A percentile compares a stretch with the other conserved stretches of the same genome.
Conservation (phyloP, 768 basidiomycete species). For the Suillus alpinus region DNA sequence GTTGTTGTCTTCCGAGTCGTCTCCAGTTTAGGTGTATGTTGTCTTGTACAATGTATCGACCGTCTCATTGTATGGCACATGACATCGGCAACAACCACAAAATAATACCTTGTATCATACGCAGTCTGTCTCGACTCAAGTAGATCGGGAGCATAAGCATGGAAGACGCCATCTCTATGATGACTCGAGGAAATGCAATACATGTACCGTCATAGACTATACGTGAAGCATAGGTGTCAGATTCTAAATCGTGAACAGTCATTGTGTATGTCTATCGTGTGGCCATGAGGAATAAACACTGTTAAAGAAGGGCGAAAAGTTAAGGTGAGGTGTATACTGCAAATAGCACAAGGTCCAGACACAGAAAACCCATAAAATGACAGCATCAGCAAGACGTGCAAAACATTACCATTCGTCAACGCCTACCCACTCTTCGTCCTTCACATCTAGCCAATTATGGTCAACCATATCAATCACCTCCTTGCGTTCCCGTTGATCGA, state of each 20-base stretch:
- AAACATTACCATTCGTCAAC: conserved; percentile 29
- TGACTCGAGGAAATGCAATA: not conserved
- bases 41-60: not conserved
- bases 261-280: not conserved
- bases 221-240: not conserved
- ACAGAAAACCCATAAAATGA: not conserved
- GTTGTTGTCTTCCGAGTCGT: not conserved
- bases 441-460: conserved; percentile 67
- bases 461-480: conserved; percentile 71
- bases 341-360: conserved; percentile 10
- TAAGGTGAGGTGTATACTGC: conserved; percentile 1
- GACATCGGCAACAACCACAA: not conserved
- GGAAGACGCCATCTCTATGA: not conserved
- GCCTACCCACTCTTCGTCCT: conserved; percentile 28
- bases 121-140: not conserved
- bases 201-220: not conserved
- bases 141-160: not conserved
- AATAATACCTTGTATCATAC: not conserved
- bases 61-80: not conserved
- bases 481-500: conserved; percentile 66
- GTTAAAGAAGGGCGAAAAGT: conserved; percentile 3
- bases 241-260: not conserved
- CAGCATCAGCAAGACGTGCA: not conserved
- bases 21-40: not conserved
- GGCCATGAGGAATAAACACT: not conserved